Base-by-base conservation (phyloP, 495 filamentous ascomycete species). In the Lepraria neglecta region DNA sequence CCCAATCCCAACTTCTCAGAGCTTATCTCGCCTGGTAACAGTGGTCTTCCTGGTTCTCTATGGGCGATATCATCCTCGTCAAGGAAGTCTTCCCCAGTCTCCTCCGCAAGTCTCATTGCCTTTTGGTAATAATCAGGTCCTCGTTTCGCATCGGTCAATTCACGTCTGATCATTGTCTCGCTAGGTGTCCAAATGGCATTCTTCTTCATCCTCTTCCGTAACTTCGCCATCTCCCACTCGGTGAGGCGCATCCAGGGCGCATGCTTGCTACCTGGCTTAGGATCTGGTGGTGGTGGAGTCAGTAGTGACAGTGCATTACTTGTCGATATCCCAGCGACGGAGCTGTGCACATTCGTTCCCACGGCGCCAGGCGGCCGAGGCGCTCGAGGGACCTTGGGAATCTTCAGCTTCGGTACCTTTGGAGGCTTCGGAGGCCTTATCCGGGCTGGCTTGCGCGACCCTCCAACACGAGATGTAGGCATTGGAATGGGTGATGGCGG, bases 171-270 rank as follows among this genome's bases (percentile, higher is more conserved):
- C 94, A 98, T 98, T 0, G 95, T 95, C 63, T 95, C 90, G 66
- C 90, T 95, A 0, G 94, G 94, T 43, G 86, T 86, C 94, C 94
- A 98, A 7, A 91, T 84, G 0, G 92, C 89, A 67, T 98, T 98
- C 81, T 98, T 98, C 77, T 98, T 98, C 94, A 98, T 98, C 56
- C 90, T 82, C 75, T 97, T 97, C 51, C 94, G 81, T 15, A 98
- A 77, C 55, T 85, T 86, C 4, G 90, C 92, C 75, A 98, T 90
- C 67, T 98, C 94, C 74, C 85, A 97, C 30, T 87, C 83, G 0
- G 91, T 97, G 44, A 98, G 80, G 57, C 90, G 87, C 63, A 92
- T 79, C 94, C 94, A 98, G 0, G 94, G 94, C 33, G 87, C 77
- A 67, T 92, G 84, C 60, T 83, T 76, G 67, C 88, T 90, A 19